A percentile compares a stretch with the other conserved stretches of the same genome.
phyloP scores from a whole-genome alignment of 805 yeast species.

The Tetrapisispora namnaoensis region DNA sequence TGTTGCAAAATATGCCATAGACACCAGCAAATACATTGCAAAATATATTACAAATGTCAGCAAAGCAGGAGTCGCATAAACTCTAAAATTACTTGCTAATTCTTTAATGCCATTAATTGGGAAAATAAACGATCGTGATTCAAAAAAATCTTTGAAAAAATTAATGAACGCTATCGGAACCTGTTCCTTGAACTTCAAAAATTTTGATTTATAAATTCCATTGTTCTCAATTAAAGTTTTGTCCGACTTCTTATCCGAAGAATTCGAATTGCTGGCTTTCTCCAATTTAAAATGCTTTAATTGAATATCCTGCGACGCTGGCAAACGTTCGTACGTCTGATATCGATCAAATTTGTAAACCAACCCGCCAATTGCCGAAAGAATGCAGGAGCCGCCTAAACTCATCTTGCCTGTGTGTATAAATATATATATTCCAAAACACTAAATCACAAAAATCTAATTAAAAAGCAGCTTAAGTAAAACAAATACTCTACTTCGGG shows the following conservation, averaged over 20 bases:
- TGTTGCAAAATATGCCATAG: conserved; percentile 22
- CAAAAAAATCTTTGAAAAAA: conserved; percentile 18
- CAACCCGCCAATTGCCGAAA: conserved; percentile 25
- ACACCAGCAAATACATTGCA: conserved; percentile 11
- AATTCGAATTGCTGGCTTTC: neutral
- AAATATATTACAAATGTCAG: conserved; percentile 12
- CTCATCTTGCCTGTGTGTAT: conserved; percentile 15
- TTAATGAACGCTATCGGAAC: conserved; percentile 8
- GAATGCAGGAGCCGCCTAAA: conserved; percentile 21
- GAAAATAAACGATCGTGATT: conserved; percentile 16
- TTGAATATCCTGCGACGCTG: conserved; percentile 8
- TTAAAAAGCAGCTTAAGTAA: too few relatives aligned
- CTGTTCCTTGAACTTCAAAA: conserved; percentile 7
- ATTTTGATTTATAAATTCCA: conserved; percentile 12
- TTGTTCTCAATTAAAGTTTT: neutral
- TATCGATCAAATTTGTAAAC: conserved; percentile 19
- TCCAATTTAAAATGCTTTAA: conserved; percentile 3
- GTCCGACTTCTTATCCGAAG: too few relatives aligned
- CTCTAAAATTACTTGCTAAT: conserved; percentile 8
- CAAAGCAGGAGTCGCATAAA: conserved; percentile 9
- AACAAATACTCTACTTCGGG: too few relatives aligned
- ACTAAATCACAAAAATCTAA: too few relatives aligned
- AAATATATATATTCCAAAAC: too few relatives aligned
- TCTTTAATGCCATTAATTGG: conserved; percentile 20
- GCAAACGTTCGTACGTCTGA: conserved; percentile 17